These are phyloP conservation scores for Pichia phayaonensis DNA, from an alignment of 805 yeast genomes.

Conservation along the genomic window DNA sequence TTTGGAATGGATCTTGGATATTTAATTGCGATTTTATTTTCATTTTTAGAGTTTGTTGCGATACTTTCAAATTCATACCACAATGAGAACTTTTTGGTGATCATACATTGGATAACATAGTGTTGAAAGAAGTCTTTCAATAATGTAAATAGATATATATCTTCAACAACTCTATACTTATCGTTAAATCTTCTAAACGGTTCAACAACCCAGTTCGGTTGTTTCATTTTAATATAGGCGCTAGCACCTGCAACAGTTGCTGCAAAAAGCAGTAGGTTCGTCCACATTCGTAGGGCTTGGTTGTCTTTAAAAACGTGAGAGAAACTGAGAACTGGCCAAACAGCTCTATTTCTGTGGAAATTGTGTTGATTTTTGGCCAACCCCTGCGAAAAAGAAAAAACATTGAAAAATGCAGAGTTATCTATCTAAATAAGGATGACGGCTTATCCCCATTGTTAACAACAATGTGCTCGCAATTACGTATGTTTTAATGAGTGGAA, in stretches of 20 bases:
- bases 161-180: conserved; percentile 41
- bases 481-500: no score
- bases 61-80: conserved; percentile 64
- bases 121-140: conserved; percentile 34
- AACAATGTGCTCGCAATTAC: no score
- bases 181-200: conserved; percentile 28
- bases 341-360: no score
- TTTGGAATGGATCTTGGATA: conserved; percentile 43
- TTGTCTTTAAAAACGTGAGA: no score
- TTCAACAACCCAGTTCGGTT: background rate
- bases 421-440: no score
- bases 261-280: background rate
- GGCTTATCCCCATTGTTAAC: no score
- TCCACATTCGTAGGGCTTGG: background rate
- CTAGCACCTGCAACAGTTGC: background rate
- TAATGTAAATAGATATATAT: conserved; percentile 41
- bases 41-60: conserved; percentile 33
- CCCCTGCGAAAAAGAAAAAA: no score
- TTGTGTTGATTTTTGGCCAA: no score
- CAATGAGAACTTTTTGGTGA: conserved; percentile 42
- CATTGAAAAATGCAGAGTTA: no score
- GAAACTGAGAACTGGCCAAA: no score
- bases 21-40: conserved; percentile 51
- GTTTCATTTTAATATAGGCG: background rate
- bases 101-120: conserved; percentile 30